Percentiles rank a stretch among this genome's conserved stretches.
phyloP scores from a whole-genome alignment of 257 asterid species.

The Dorcoceras hygrometricum region DNA sequence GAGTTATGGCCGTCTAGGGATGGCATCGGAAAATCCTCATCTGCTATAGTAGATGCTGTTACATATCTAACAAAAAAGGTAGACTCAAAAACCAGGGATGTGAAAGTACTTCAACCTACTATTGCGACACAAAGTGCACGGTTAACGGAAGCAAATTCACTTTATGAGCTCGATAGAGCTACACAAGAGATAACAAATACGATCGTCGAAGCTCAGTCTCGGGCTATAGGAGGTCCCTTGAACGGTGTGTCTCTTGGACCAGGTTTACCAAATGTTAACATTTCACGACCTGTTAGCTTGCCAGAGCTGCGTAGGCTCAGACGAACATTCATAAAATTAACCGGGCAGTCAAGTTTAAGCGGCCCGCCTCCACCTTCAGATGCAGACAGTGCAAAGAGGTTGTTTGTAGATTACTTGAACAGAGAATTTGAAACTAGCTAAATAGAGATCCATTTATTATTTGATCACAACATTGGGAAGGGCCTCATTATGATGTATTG shows the following conservation, averaged over 20 bases:
- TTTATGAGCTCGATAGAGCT: conserved; percentile 89
- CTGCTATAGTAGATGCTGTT: conserved; percentile 70
- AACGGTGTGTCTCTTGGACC: conserved; percentile 60
- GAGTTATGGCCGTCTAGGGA: conserved; percentile 77
- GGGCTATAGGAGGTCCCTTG: conserved; percentile 70
- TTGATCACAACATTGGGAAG: not conserved
- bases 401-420: conserved; percentile 96
- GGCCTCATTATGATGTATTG: not conserved
- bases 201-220: conserved; percentile 81
- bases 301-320: conserved; percentile 87
- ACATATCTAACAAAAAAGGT: conserved; percentile 71
- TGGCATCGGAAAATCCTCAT: conserved; percentile 55
- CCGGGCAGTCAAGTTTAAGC: conserved; percentile 89
- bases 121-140: conserved; percentile 81
- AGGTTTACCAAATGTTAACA: conserved; percentile 58
- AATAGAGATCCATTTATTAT: conserved; percentile 6
- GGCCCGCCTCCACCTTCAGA: conserved; percentile 93
- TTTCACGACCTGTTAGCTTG: conserved; percentile 68
- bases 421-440: conserved; percentile 63
- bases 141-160: conserved; percentile 63
- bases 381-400: conserved; percentile 80
- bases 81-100: conserved; percentile 79
- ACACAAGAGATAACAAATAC: conserved; percentile 72
- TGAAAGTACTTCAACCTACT: conserved; percentile 84
- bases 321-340: conserved; percentile 74